phyloP scores from a whole-genome alignment of 352 stramenopile species.

The Phytopythium helicoides region DNA sequence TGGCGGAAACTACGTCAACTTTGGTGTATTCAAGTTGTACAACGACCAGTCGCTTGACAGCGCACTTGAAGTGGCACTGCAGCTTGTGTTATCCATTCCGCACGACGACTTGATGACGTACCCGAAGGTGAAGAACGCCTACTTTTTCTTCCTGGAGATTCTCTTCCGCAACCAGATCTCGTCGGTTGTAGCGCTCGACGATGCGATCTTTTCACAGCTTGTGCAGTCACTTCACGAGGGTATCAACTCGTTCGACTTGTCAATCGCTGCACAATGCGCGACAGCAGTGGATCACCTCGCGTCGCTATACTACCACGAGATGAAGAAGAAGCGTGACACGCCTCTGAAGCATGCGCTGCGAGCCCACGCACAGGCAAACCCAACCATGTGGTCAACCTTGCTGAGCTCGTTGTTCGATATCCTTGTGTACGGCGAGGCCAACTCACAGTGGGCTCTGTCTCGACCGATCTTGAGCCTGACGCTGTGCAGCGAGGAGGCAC shows the following conservation, averaged over 20 bases:
- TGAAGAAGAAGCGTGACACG: conserved; percentile 96
- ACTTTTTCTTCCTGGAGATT: conserved; percentile 98
- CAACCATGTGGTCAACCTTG: conserved; percentile 89
- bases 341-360: conserved; percentile 91
- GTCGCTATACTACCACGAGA: conserved; percentile 94
- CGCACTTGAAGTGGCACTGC: conserved; percentile 93
- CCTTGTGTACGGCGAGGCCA: conserved; percentile 95
- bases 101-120: conserved; percentile 96
- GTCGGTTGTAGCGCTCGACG: conserved; percentile 92
- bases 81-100: conserved; percentile 94
- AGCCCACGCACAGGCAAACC: conserved; percentile 90
- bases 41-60: conserved; percentile 95
- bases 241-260: conserved; percentile 89
- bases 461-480: conserved; percentile 97
- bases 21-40: conserved; percentile 99
- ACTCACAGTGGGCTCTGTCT: conserved; percentile 98
- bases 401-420: conserved; percentile 95
- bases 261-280: conserved; percentile 93
- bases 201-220: conserved; percentile 94
- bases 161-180: conserved; percentile 97
- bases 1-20: conserved; percentile 98
- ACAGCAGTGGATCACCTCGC: conserved; percentile 95
- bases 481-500: conserved; percentile 91
- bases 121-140: conserved; percentile 97
- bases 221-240: conserved; percentile 92